Conservation (phyloP, 805 yeast genomes). For the Saccharomyces paradoxus region DNA sequence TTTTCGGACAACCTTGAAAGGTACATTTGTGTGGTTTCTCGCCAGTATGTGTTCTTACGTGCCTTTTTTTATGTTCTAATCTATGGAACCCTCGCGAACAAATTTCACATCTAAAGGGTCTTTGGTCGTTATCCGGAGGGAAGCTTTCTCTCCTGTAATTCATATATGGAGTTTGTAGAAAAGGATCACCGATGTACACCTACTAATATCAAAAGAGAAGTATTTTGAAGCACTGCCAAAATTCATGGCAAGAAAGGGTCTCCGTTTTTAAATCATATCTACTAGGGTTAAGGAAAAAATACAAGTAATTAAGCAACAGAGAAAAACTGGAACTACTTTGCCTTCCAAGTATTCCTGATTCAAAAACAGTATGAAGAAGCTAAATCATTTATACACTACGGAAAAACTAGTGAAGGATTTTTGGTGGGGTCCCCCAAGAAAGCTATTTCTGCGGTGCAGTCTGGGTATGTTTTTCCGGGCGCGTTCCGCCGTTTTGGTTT, state of each 20-base stretch:
- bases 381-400: background rate
- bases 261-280: background rate
- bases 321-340: background rate
- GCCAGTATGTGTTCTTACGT: constrained; percentile 85
- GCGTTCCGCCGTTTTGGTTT: background rate
- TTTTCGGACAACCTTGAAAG: constrained; percentile 71
- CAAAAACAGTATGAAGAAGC: background rate
- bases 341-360: background rate
- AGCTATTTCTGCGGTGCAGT: background rate
- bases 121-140: constrained; percentile 22
- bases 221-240: background rate
- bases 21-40: constrained; percentile 83
- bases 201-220: background rate
- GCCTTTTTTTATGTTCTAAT: constrained; percentile 83
- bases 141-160: background rate
- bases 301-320: background rate
- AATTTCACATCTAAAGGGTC: constrained; percentile 79
- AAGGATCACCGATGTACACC: background rate
- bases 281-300: background rate
- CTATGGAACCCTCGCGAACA: constrained; percentile 84
- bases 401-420: background rate
- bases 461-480: background rate
- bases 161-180: background rate
- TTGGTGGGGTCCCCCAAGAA: background rate
- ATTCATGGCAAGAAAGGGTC: background rate